Conservation (phyloP, 306 rosid genomes). For the Sphenostylis stenocarpa region DNA sequence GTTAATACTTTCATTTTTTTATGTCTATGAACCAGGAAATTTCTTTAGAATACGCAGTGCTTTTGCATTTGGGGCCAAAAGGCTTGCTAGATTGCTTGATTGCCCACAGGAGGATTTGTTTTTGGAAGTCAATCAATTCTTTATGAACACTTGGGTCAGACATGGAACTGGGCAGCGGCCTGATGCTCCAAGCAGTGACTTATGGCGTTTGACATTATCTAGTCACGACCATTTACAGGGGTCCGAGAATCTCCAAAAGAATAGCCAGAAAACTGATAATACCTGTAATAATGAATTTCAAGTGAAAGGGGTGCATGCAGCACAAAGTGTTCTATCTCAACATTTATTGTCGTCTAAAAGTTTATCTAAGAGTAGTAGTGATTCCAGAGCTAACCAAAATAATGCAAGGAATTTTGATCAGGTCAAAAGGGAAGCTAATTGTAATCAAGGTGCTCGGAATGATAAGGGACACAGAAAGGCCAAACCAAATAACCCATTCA, state of each 20-base stretch:
- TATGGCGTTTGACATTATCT: conserved; percentile 45
- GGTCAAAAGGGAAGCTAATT: conserved; percentile 46
- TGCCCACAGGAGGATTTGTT: conserved; percentile 69
- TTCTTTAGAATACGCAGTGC: conserved; percentile 91
- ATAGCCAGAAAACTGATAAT: conserved; percentile 36
- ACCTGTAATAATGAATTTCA: conserved; percentile 42
- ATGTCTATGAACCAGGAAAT: conserved; percentile 57
- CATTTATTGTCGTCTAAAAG: conserved; percentile 40
- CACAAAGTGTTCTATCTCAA: conserved; percentile 37
- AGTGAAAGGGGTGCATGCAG: conserved; percentile 36
- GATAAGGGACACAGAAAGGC: conserved; percentile 50
- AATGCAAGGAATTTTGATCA: conserved; percentile 47
- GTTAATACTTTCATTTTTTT: conserved; percentile 18
- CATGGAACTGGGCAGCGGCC: conserved; percentile 89
- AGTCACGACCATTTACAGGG: conserved; percentile 42
- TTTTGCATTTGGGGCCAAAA: conserved; percentile 77
- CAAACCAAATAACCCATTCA: conserved; percentile 42
- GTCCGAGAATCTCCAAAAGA: conserved; percentile 44
- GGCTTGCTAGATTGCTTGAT: conserved; percentile 71
- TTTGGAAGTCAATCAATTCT: conserved; percentile 77
- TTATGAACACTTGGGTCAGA: conserved; percentile 81
- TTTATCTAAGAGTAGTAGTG: conserved; percentile 39
- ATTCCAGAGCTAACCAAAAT: conserved; percentile 43
- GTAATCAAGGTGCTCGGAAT: conserved; percentile 35
- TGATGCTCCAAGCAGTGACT: conserved; percentile 67